A percentile compares a stretch with the other conserved stretches of the same genome.
phyloP scores from a whole-genome alignment of 352 stramenopile genomes.

The Peronospora tabacina region DNA sequence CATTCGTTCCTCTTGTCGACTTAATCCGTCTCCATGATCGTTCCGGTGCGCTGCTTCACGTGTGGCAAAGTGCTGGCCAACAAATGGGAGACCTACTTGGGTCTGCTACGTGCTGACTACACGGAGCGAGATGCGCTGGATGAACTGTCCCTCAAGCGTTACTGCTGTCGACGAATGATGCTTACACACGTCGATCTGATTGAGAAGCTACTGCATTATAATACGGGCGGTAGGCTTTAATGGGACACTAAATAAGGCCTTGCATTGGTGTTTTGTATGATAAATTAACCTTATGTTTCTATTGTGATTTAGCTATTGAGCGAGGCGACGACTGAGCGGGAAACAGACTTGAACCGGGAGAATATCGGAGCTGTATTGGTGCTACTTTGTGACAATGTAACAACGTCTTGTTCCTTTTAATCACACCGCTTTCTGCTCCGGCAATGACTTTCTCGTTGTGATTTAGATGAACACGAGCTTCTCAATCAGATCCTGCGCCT shows the following conservation, averaged over 20 bases:
- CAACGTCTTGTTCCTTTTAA: too few species aligned
- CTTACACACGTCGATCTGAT: slow-evolving; percentile 99
- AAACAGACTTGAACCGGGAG: background rate
- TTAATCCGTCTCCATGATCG: slow-evolving; percentile 88
- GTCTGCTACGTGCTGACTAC: slow-evolving; percentile 94
- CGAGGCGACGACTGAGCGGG: slow-evolving; percentile 57
- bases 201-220: slow-evolving; percentile 99
- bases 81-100: slow-evolving; percentile 99
- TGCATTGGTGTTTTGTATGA: background rate
- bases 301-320: slow-evolving; percentile 55
- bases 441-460: slow-evolving; percentile 3
- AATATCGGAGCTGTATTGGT: too few species aligned
- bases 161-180: slow-evolving; percentile 99
- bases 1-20: slow-evolving; percentile 17
- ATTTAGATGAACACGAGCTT: slow-evolving; percentile 72
- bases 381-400: slow-evolving; percentile 29
- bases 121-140: slow-evolving; percentile 96
- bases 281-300: slow-evolving; percentile 5
- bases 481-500: slow-evolving; percentile 52
- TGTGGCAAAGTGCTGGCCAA: slow-evolving; percentile 99
- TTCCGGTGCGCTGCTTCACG: slow-evolving; percentile 99
- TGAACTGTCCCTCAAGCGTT: slow-evolving; percentile 96
- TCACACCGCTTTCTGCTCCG: too few species aligned
- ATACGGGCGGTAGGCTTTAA: slow-evolving; percentile 80
- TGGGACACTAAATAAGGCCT: too few species aligned